phyloP scores from a whole-genome alignment of 768 basidiomycete species.

The Tylopilus vinaceipallidus region DNA sequence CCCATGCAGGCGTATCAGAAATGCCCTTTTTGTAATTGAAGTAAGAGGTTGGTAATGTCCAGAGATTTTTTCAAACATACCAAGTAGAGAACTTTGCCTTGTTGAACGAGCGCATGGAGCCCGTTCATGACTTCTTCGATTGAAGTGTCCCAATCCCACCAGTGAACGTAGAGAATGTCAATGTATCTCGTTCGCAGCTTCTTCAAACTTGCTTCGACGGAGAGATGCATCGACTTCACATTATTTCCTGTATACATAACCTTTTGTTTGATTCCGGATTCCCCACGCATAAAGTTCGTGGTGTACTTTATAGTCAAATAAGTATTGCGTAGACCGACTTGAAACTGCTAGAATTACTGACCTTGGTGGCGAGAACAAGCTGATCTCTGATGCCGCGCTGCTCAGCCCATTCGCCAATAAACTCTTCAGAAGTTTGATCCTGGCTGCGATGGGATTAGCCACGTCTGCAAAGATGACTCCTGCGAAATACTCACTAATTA shows the following conservation, averaged over 20 bases:
- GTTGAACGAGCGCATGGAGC: conserved; percentile 36
- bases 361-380: conserved; percentile 45
- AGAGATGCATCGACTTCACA: conserved; percentile 41
- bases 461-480: too few relatives aligned
- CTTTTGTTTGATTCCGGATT: conserved; percentile 26
- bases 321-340: neutral
- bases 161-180: conserved; percentile 27
- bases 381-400: conserved; percentile 41
- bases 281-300: conserved; percentile 17
- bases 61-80: neutral
- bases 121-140: conserved; percentile 41
- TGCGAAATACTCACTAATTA: conserved; percentile 34
- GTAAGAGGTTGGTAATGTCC: neutral
- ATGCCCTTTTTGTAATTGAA: conserved; percentile 14
- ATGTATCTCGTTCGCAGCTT: conserved; percentile 26
- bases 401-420: conserved; percentile 50
- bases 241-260: conserved; percentile 48
- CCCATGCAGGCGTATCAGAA: conserved; percentile 39
- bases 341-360: neutral
- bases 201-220: conserved; percentile 31
- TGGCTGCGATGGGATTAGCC: conserved; percentile 24
- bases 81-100: conserved; percentile 40
- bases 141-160: conserved; percentile 38
- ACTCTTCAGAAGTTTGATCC: conserved; percentile 40
- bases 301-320: conserved; percentile 20